Evolutionary conservation across 2,329 filamentous ascomycete species (phyloP).

Genomic region (Plectosphaerella plurivora): DNA sequence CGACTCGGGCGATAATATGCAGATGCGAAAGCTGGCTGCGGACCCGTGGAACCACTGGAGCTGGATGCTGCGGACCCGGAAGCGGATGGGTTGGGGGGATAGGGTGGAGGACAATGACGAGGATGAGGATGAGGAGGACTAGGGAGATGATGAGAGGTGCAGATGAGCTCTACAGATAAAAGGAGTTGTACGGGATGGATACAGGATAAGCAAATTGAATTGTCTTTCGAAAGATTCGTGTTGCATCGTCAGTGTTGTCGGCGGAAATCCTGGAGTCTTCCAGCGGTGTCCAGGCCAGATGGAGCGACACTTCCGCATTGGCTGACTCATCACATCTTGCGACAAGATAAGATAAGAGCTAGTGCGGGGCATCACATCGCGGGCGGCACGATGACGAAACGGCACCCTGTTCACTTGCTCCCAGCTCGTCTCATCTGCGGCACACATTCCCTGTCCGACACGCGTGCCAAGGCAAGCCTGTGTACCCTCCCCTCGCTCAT

Average conservation of each 20-base stretch:
- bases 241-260: too few relatives aligned
- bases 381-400: not conserved
- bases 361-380: not conserved
- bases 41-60: slow-evolving; percentile 34
- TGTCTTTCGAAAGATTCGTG: too few relatives aligned
- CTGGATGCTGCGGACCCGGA: slow-evolving; percentile 28
- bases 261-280: too few relatives aligned
- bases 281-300: too few relatives aligned
- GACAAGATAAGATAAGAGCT: not conserved
- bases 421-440: not conserved
- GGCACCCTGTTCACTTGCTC: not conserved
- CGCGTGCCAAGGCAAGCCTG: not conserved
- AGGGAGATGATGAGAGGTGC: too few relatives aligned
- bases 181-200: too few relatives aligned
- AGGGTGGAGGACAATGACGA: slow-evolving; percentile 8
- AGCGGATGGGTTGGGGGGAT: slow-evolving; percentile 23
- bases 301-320: too few relatives aligned
- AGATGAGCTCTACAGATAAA: too few relatives aligned
- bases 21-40: slow-evolving; percentile 26
- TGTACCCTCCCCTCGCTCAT: too few relatives aligned
- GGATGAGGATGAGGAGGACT: not conserved
- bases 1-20: slow-evolving; percentile 22
- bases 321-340: too few relatives aligned
- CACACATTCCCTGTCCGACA: not conserved
- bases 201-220: too few relatives aligned